Conservation (phyloP, 1,284 basidiomycete species). For the Cystobasidium pallidum region DNA sequence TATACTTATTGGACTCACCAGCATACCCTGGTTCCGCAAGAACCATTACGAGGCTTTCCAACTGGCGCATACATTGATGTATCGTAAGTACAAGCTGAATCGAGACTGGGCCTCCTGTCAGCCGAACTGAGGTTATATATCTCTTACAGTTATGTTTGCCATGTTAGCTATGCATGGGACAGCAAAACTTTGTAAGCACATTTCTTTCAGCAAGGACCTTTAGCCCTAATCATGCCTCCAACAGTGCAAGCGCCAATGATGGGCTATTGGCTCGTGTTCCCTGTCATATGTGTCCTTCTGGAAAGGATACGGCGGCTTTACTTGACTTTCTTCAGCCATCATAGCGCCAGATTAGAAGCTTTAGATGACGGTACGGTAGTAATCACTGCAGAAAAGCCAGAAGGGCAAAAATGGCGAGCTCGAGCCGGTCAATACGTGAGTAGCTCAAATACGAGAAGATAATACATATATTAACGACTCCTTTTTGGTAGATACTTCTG, state of each 20-base stretch:
- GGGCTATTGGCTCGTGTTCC: conserved; percentile 43
- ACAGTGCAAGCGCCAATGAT: conserved; percentile 38
- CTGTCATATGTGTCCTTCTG: conserved; percentile 26
- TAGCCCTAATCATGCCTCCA: neutral
- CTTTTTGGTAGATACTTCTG: conserved; percentile 17
- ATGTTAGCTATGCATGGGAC: conserved; percentile 39
- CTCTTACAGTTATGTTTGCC: conserved; percentile 32
- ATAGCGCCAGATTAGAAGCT: conserved; percentile 34
- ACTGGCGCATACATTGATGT: conserved; percentile 33
- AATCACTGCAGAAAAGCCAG: conserved; percentile 35
- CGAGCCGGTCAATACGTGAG: conserved; percentile 42
- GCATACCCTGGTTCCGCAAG: conserved; percentile 36
- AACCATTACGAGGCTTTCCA: conserved; percentile 36
- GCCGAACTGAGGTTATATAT: no score
- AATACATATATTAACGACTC: neutral
- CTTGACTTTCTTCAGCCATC: conserved; percentile 25
- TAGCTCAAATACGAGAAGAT: neutral
- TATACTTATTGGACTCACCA: conserved; percentile 28
- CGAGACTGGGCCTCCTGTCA: no score
- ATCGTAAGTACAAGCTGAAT: conserved; percentile 19
- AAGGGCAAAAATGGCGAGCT: conserved; percentile 36
- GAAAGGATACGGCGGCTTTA: conserved; percentile 13
- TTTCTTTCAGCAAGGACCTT: neutral
- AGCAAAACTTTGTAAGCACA: conserved; percentile 18
- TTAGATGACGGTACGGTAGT: conserved; percentile 40